A percentile compares a stretch with the other conserved stretches of the same genome.
Evolutionary conservation across 805 yeast genomes (phyloP).

Genomic region (Soucietia sequanensis): DNA sequence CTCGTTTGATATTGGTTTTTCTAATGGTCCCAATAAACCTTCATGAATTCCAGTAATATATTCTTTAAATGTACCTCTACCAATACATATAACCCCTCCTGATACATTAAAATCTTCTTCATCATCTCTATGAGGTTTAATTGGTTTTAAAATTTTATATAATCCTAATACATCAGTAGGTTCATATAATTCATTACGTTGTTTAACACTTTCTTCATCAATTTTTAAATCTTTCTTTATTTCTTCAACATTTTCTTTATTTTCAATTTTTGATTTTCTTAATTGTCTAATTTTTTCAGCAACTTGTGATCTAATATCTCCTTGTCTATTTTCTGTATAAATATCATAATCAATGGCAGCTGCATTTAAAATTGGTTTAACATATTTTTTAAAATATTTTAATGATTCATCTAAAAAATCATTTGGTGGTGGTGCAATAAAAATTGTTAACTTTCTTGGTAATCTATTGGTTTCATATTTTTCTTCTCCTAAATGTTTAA

Average conservation of each 20-base stretch:
- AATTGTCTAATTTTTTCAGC: conserved; percentile 77
- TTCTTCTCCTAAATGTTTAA: conserved; percentile 50
- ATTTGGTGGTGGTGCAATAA: conserved; percentile 95
- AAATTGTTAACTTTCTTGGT: conserved; percentile 78
- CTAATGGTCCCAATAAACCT: conserved; percentile 90
- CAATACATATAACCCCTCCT: conserved; percentile 90
- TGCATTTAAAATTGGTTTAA: conserved; percentile 83
- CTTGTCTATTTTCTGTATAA: conserved; percentile 77
- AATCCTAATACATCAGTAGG: conserved; percentile 58
- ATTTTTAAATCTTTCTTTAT: conserved; percentile 22
- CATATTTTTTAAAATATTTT: conserved; percentile 69
- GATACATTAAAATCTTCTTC: conserved; percentile 43
- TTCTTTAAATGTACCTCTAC: conserved; percentile 96
- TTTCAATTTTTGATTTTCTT: conserved; percentile 42
- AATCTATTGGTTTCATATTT: conserved; percentile 44
- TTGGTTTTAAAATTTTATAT: conserved; percentile 32
- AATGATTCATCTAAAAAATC: conserved; percentile 77
- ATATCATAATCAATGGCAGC: conserved; percentile 84
- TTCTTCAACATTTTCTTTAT: conserved; percentile 15
- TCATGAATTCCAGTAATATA: conserved; percentile 89
- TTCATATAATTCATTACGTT: conserved; percentile 37
- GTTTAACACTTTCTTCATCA: conserved; percentile 24
- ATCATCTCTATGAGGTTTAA: conserved; percentile 47
- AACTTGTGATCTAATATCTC: conserved; percentile 77
- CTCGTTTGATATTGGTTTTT: conserved; percentile 23